A percentile compares a stretch with the other conserved stretches of the same genome.
phyloP scores from a whole-genome alignment of 495 filamentous ascomycete species.

The Penicillium ochrochloron region DNA sequence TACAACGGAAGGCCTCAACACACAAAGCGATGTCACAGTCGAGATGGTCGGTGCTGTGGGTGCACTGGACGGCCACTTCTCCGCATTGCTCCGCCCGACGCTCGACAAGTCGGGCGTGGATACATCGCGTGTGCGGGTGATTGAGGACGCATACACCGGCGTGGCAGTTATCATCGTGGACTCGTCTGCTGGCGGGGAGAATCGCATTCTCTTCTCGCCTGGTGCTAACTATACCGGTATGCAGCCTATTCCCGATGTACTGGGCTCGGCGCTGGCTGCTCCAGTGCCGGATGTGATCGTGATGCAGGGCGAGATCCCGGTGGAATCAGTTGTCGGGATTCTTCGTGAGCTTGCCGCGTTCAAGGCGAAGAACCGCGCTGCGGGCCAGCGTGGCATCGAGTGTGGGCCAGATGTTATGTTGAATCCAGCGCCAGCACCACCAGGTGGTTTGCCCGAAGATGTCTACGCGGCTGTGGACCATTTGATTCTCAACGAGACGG shows the following conservation, averaged over 20 bases:
- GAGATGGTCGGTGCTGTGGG: conserved; percentile 88
- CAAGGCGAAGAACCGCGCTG: conserved; percentile 50
- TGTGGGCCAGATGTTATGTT: conserved; percentile 64
- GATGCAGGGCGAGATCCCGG: conserved; percentile 87
- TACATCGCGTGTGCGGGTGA: conserved; percentile 53
- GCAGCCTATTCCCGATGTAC: conserved; percentile 45
- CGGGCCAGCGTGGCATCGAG: conserved; percentile 51
- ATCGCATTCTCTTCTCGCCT: conserved; percentile 80
- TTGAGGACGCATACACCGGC: conserved; percentile 67
- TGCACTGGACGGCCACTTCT: conserved; percentile 53
- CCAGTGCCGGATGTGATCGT: conserved; percentile 69
- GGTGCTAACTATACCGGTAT: conserved; percentile 73
- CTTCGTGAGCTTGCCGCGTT: conserved; percentile 46
- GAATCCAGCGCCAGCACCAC: conserved; percentile 84
- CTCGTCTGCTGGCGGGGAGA: conserved; percentile 75
- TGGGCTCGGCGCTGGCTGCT: conserved; percentile 40
- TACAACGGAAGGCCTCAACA: conserved; percentile 25
- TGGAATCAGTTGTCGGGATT: conserved; percentile 69
- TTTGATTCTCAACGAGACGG: conserved; percentile 88
- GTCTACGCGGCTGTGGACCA: conserved; percentile 73
- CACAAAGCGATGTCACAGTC: conserved; percentile 58
- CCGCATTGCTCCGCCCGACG: conserved; percentile 43
- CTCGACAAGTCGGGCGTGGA: conserved; percentile 67
- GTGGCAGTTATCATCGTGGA: conserved; percentile 86
- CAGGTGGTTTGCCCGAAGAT: conserved; percentile 62